Percentiles rank a stretch among this genome's conserved stretches.
These are phyloP conservation scores for Debaryomyces singareniensis DNA, from an alignment of 1,139 yeast genomes.

Conservation along the genomic window DNA sequence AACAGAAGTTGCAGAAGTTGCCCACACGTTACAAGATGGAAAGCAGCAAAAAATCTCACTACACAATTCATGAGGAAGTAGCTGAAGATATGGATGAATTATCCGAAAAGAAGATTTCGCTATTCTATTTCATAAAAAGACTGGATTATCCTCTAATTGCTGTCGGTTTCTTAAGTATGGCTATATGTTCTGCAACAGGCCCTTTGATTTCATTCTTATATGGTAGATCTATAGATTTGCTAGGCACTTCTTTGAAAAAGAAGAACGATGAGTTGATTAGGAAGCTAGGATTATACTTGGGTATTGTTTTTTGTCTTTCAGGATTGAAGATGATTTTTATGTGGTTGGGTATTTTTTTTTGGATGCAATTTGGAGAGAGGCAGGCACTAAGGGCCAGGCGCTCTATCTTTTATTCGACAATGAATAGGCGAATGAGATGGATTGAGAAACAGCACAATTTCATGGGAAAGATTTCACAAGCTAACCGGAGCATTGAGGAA, in stretches of 20 bases:
- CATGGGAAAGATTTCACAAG: conserved; percentile 59
- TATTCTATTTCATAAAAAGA: conserved; percentile 2
- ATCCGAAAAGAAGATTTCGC: background rate
- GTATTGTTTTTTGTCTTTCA: conserved; percentile 54
- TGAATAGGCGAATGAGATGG: conserved; percentile 44
- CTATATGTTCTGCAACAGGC: conserved; percentile 45
- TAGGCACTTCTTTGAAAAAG: conserved; percentile 33
- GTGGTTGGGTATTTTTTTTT: conserved; percentile 52
- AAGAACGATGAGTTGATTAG: conserved; percentile 4
- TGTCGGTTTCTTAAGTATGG: conserved; percentile 18
- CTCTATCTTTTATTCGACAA: conserved; percentile 28
- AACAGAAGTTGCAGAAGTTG: too few relatives aligned
- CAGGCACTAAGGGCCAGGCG: conserved; percentile 57
- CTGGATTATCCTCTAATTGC: conserved; percentile 18
- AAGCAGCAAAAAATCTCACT: too few relatives aligned
- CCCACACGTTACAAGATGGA: too few relatives aligned
- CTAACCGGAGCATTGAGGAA: conserved; percentile 76
- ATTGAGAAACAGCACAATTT: conserved; percentile 50
- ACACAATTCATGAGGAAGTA: background rate
- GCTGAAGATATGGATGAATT: background rate
- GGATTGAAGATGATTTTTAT: conserved; percentile 42
- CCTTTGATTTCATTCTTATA: conserved; percentile 61
- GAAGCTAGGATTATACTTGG: conserved; percentile 44
- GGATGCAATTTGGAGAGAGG: conserved; percentile 71
- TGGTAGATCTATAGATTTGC: conserved; percentile 55